These are phyloP conservation scores for Cercospora janseana DNA, from an alignment of 2,329 filamentous ascomycete species.

Conservation along the genomic window DNA sequence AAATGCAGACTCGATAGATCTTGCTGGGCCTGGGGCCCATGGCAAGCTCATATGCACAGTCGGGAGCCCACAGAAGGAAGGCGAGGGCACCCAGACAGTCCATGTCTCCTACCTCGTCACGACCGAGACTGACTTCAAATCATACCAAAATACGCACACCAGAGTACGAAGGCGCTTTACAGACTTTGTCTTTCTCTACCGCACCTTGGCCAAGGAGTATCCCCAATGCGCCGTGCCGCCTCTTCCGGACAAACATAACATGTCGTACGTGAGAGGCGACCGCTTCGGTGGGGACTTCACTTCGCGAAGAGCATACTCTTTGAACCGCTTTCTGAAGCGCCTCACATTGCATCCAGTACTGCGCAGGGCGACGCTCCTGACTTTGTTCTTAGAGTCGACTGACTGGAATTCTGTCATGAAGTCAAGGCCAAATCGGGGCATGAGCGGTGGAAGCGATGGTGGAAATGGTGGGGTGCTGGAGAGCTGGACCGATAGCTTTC, in stretches of 20 bases:
- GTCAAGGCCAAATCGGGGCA: constrained; percentile 64
- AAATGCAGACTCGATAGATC: constrained; percentile 56
- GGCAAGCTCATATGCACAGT: constrained; percentile 84
- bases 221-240: constrained; percentile 90
- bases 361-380: constrained; percentile 75
- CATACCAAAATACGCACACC: constrained; percentile 80
- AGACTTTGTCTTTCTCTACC: constrained; percentile 96
- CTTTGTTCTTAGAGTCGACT: constrained; percentile 84
- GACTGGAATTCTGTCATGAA: constrained; percentile 99
- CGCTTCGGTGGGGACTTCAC: constrained; percentile 94
- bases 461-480: constrained; percentile 76
- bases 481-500: constrained; percentile 90
- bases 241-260: constrained; percentile 96
- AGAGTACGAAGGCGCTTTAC: constrained; percentile 88
- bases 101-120: constrained; percentile 95
- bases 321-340: constrained; percentile 86
- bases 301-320: constrained; percentile 77
- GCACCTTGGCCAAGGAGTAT: constrained; percentile 81
- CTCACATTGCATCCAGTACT: constrained; percentile 85
- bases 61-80: constrained; percentile 83
- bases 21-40: constrained; percentile 62
- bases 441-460: constrained; percentile 43
- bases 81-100: constrained; percentile 91
- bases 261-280: constrained; percentile 97
- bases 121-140: constrained; percentile 88